A percentile compares a stretch with the other conserved stretches of the same genome.
phyloP scores from a whole-genome alignment of 148 eudicot species.

The Talinum fruticosum region DNA sequence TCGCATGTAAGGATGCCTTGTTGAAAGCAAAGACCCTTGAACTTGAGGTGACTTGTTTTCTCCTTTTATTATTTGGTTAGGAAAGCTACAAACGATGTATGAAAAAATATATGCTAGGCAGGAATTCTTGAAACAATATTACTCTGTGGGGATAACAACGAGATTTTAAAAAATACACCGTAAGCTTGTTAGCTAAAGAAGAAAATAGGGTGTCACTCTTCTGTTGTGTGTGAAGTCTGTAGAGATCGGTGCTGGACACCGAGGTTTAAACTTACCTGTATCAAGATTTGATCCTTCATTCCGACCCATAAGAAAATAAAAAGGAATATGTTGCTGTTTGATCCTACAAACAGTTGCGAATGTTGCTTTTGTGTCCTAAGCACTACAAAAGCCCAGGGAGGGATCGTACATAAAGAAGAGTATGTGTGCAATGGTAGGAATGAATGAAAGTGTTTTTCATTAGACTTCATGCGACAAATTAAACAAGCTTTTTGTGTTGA shows the following conservation, averaged over 20 bases:
- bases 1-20: constrained; percentile 52
- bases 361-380: background rate
- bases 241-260: background rate
- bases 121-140: background rate
- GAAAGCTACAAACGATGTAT: background rate
- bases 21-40: constrained; percentile 44
- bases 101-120: background rate
- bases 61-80: background rate
- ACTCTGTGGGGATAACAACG: background rate
- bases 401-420: no score
- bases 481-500: no score
- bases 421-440: no score
- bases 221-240: no score
- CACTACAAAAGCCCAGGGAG: no score
- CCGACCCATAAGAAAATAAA: background rate
- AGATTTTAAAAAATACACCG: background rate
- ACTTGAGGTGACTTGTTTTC: constrained; percentile 36
- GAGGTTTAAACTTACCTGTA: background rate
- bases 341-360: background rate
- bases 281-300: no score
- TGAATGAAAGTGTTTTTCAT: no score
- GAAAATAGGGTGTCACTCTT: no score
- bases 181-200: no score
- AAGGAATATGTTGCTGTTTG: background rate
- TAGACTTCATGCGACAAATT: no score